A percentile compares a stretch with the other conserved stretches of the same genome.
Evolutionary conservation across 345 rosid species (phyloP).

Genomic region (Punica granatum): DNA sequence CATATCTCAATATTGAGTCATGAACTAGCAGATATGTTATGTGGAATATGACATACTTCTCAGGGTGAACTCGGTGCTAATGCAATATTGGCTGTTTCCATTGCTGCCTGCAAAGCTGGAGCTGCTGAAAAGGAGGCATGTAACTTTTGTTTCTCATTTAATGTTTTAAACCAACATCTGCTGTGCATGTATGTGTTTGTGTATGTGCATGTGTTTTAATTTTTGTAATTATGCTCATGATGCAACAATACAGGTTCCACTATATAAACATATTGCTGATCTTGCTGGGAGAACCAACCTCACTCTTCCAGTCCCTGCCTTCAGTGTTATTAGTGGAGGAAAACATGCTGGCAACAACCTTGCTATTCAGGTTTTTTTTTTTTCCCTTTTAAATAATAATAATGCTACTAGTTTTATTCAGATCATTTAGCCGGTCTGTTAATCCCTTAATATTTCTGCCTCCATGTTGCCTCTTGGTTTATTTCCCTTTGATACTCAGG

Average conservation of each 20-base stretch:
- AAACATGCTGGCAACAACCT: conserved; percentile 77
- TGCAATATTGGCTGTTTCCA: conserved; percentile 88
- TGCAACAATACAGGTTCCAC: conserved; percentile 54
- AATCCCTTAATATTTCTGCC: neutral
- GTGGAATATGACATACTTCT: conserved; percentile 8
- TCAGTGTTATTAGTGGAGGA: conserved; percentile 91
- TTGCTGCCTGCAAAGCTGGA: conserved; percentile 99
- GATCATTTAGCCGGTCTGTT: neutral
- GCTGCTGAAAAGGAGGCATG: conserved; percentile 95
- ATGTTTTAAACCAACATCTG: conserved; percentile 3
- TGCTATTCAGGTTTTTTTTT: conserved; percentile 59
- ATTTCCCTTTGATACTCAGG: neutral
- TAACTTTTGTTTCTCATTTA: conserved; percentile 3
- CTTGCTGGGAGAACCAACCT: conserved; percentile 60
- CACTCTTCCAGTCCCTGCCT: conserved; percentile 88
- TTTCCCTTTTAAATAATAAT: neutral
- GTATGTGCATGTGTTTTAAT: too few relatives aligned
- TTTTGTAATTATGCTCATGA: conserved; percentile 15
- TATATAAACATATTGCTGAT: conserved; percentile 84
- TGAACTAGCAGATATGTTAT: neutral
- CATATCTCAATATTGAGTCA: neutral
- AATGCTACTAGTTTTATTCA: neutral
- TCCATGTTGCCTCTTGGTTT: neutral
- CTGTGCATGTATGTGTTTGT: conserved; percentile 10
- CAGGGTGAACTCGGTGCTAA: conserved; percentile 92